phyloP scores from a whole-genome alignment of 352 stramenopile genomes.

The Phytophthora aleatoria region DNA sequence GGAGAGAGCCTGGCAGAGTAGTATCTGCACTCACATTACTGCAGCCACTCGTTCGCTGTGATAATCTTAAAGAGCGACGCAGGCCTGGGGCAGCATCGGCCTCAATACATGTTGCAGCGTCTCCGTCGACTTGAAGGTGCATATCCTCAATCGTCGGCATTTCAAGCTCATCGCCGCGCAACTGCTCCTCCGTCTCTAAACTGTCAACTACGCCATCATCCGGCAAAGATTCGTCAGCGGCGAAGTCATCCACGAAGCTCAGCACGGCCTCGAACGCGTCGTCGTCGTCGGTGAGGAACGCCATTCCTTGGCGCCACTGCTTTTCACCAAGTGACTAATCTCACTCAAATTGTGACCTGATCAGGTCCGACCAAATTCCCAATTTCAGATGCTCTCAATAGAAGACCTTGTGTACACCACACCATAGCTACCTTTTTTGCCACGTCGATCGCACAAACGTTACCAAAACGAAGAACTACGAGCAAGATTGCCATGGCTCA shows the following conservation, averaged over 20 bases:
- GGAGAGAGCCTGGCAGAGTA: not conserved
- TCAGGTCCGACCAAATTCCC: slow-evolving; percentile 11
- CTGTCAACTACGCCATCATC: not conserved
- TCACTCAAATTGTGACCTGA: not conserved
- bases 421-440: slow-evolving; percentile 15
- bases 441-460: slow-evolving; percentile 12
- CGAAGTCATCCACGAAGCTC: slow-evolving; percentile 36
- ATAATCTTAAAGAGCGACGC: slow-evolving; percentile 16
- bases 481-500: slow-evolving; percentile 38
- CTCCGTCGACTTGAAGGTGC: slow-evolving; percentile 9
- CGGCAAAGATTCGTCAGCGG: not conserved
- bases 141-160: slow-evolving; percentile 9
- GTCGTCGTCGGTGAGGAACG: slow-evolving; percentile 30
- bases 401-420: slow-evolving; percentile 8
- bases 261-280: slow-evolving; percentile 35
- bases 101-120: not conserved
- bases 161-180: slow-evolving; percentile 6
- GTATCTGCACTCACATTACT: not conserved
- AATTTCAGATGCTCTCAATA: no score
- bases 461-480: not conserved
- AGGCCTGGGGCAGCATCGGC: not conserved
- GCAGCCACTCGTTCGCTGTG: not conserved
- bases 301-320: slow-evolving; percentile 11
- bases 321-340: not conserved
- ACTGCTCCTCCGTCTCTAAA: not conserved